Evolutionary conservation across 192 early-diverging fungal species (phyloP), one percentile per base, ranked within the genome.

Genomic region (Glomus cerebriforme): DNA sequence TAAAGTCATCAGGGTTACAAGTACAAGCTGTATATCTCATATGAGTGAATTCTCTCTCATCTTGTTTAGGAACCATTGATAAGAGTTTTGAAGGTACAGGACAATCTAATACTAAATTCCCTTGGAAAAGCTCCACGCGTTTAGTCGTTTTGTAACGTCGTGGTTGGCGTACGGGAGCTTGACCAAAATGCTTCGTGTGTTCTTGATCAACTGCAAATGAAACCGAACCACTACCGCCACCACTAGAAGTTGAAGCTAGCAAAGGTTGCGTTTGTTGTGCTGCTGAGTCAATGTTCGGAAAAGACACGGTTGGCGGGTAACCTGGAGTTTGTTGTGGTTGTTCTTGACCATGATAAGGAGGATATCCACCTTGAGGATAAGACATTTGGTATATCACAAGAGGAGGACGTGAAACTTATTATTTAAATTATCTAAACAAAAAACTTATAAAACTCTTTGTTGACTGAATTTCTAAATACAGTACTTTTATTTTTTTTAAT

Each of bases 11-110:
- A 6, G 96, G 92, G 79, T 96, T 91, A 83, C 91, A 92, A 15
- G 95, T 96, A 13, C 91, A 93, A 4, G 96, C 94, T 0, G 97
- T 99, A 87, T 99, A 99, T 31, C 97, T 90, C 89, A 97, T 91
- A 80, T 97, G 91, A 19, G 95, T 95, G 70, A 96, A 96, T 85
- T 98, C 97, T 66, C 92, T 87, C 37, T 87, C 90, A 0, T 90
- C 84, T 68, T 86, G 85, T 32, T 83, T 74, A 66, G 87, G 83
- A 68, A 90, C 87, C 6, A 80, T 76, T 22, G 83, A 73, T 24
- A 93, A 82, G 35, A 92, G 87, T 31, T 86, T 84, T 7, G 77
- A 75, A 7, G 93, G 92, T 8, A 93, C 91, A 22, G 90, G 91
- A 69, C 90, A 90, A 82, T 95, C 92, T 8, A 95, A 81, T 7